Evolutionary conservation across 139 green algal species (phyloP), one percentile per base, ranked within the genome.

Genomic region (Chlorella sp.): DNA sequence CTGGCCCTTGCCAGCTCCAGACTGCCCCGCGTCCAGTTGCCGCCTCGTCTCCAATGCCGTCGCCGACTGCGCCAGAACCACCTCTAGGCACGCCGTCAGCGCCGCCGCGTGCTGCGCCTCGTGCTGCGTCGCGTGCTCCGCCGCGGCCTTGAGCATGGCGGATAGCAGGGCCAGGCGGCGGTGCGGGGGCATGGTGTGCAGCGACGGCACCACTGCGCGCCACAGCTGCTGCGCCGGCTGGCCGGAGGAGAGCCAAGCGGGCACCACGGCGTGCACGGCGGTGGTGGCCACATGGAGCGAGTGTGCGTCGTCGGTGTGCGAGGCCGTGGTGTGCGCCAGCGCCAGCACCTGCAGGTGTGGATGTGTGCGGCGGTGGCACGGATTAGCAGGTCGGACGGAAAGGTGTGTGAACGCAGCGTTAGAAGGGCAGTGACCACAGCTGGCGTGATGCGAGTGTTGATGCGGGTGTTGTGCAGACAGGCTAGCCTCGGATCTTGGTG

Each of bases 241-340:
- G 31, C 85, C 83, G 1, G 77, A 74, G 0, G 49, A 68, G 36
- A 88, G 34, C 85, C 87, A 92, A 4, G 85, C 78, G 1, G 87
- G 83, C 34, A 84, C 84, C 22, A 89, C 66, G 0, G 84, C 67
- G 0, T 73, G 49, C 50, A 92, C 55, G 3, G 83, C 77, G 14
- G 76, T 70, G 26, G 71, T 62, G 17, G 67, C 77, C 1, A 86
- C 70, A 3, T 64, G 65, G 2, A 80, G 78, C 30, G 80, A 88
- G 73, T 92, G 77, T 24, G 71, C 70, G 60, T 91, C 90, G 2
- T 86, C 80, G 1, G 83, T 71, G 26, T 85, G 29, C 0, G 74
- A 76, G 2, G 84, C 75, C 0, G 82, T 77, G 2, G 65, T 31
- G 62, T 90, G 77, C 31, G 92, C 79, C 2, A 91, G 70, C 0